These are phyloP conservation scores for Quercus rubra DNA, from an alignment of 306 rosid species.

Conservation along the genomic window DNA sequence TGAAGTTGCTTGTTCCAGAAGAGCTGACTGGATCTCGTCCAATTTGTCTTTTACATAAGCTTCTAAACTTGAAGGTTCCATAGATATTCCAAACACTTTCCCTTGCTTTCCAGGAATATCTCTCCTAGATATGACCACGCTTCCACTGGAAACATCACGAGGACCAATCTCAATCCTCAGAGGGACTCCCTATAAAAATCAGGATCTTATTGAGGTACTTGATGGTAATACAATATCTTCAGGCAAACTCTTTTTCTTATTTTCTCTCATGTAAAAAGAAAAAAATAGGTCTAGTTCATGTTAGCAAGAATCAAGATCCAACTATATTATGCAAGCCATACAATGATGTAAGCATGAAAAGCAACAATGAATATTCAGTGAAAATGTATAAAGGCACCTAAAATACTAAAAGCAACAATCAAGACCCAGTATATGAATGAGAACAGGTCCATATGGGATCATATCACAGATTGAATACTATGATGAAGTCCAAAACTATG, in stretches of 20 bases:
- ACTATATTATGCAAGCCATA: background rate
- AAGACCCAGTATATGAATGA: background rate
- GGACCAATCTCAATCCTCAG: conserved; percentile 97
- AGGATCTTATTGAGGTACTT: conserved; percentile 13
- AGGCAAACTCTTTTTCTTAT: background rate
- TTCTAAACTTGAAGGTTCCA: conserved; percentile 73
- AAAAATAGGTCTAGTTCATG: background rate
- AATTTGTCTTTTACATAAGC: conserved; percentile 74
- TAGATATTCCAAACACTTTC: conserved; percentile 86
- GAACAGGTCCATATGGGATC: background rate
- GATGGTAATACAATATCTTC: background rate
- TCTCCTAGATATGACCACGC: conserved; percentile 85
- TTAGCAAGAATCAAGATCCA: background rate
- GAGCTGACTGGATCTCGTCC: conserved; percentile 82
- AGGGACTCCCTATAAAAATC: conserved; percentile 81
- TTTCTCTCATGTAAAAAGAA: background rate
- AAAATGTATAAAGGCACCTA: background rate
- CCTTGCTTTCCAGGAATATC: conserved; percentile 98
- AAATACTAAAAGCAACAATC: background rate
- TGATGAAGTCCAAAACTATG: background rate
- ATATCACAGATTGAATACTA: background rate
- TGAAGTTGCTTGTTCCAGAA: conserved; percentile 60
- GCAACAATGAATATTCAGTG: background rate
- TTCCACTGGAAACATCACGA: conserved; percentile 82
- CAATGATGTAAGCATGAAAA: too few relatives aligned